Evolutionary conservation across 139 green algal species (phyloP).

Genomic region (Chlamydomonas sp.): DNA sequence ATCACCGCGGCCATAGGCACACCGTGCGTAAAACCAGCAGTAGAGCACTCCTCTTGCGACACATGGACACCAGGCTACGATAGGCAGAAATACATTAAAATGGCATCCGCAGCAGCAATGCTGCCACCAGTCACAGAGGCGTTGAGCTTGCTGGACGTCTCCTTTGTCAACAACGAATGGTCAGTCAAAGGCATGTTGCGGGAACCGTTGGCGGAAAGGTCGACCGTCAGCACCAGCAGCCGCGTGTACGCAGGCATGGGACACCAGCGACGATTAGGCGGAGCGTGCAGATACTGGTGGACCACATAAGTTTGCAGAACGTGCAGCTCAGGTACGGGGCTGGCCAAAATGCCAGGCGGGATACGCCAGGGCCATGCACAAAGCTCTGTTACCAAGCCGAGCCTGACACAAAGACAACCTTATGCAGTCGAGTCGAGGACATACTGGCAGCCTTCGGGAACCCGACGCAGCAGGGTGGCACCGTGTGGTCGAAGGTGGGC

Average conservation of each 20-base stretch:
- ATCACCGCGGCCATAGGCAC: no score
- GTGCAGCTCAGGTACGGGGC: constrained; percentile 42
- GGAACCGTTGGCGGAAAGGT: neutral
- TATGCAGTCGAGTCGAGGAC: constrained; percentile 50
- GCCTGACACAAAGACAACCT: no score
- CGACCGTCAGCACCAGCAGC: neutral
- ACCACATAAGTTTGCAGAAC: constrained; percentile 49
- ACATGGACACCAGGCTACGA: neutral
- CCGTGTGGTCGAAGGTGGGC: constrained; percentile 54
- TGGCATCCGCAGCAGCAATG: constrained; percentile 1
- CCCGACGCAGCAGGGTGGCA: constrained; percentile 48
- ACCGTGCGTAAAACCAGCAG: neutral
- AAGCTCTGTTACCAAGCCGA: no score
- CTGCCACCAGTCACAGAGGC: constrained; percentile 48
- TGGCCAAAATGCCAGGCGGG: no score
- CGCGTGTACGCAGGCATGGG: constrained; percentile 35
- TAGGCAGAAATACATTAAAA: neutral
- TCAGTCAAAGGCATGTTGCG: neutral
- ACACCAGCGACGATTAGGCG: constrained; percentile 42
- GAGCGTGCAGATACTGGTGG: constrained; percentile 49
- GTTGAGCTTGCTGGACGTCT: constrained; percentile 37
- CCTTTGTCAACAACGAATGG: constrained; percentile 53
- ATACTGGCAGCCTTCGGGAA: constrained; percentile 50
- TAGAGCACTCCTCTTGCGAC: neutral
- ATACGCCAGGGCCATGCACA: no score